Base-by-base conservation (phyloP, 148 eudicot genomes). In the Cornus kousa region DNA sequence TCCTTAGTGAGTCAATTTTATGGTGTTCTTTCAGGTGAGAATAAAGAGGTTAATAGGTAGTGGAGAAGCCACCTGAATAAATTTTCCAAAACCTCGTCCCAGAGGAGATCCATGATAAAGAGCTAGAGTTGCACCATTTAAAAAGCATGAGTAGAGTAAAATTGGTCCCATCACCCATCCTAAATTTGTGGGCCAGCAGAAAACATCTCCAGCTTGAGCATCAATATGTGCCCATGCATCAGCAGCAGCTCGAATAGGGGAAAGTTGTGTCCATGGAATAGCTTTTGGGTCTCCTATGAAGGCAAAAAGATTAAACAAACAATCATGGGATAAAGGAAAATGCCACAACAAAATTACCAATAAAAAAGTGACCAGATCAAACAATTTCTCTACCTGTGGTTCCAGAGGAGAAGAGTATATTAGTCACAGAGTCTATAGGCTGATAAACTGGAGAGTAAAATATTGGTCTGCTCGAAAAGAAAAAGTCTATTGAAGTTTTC, bases 91-190 rank as follows among this genome's bases (percentile, higher is more conserved):
- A 57, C 91, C 90, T 72, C 85, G 90, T 76, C 87, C 95, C 64
- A 96, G 91, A 73, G 99, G 99, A 72, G 99, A 96, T 81, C 99
- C 99, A 57, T 96, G 88, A 83, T 96, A 96, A 23, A 96, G 98
- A 80, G 98, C 99, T 12, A 96, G 90, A 69, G 95, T 88, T 73
- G 92, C 91, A 79, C 99, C 97, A 72, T 46, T 74, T 67, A 96
- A 83, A 82, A 96, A 96, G 77, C 94, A 86, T 16, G 94, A 70
- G 78, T 88, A 96, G 65, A 96, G 85, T 75, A 93, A 35, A 71
- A 85, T 82, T 10, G 99, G 99, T 70, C 99, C 99, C 91, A 96
- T 87, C 83, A 96, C 91, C 99, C 99, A 96, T 70, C 99, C 99
- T 83, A 96, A 82, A 90, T 86, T 96, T 81, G 99, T 93, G 5